Evolutionary conservation across 169 alveolate genomes (phyloP), one percentile per base, ranked within the genome.

Genomic region (Plasmodium relictum): DNA sequence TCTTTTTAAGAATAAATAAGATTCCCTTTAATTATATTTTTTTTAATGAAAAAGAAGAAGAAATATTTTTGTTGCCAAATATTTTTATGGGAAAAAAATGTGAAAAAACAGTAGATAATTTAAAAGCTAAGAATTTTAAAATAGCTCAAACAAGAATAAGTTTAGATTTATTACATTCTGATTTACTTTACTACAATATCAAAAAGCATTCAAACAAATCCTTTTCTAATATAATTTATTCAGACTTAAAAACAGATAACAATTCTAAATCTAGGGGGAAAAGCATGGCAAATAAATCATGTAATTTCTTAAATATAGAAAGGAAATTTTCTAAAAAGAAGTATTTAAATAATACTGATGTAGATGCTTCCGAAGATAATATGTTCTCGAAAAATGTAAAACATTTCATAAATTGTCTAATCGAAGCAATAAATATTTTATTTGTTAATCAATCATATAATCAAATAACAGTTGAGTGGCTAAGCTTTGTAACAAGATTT

Each of bases 401-500:
- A 1, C 87, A 86, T 69, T 86, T 86, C 71, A 86, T 50, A 20
- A 71, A 72, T 59, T 86, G 88, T 22, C 31, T 86, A 24, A 71
- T 72, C 24, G 92, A 72, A 42, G 86, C 92, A 42, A 86, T 86
- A 37, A 86, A 86, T 74, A 58, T 72, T 5, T 22, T 86, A 39
- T 86, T 70, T 63, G 74, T 86, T 58, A 86, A 86, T 71, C 88
- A 86, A 52, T 86, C 88, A 8, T 71, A 86, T 37, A 72, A 71
- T 54, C 65, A 72, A 44, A 86, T 86, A 86, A 58, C 74, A 12
- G 92, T 86, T 31, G 92, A 86, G 48, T 86, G 92, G 92, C 41
- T 86, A 10, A 86, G 92, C 52, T 86, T 86, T 63, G 69, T 86
- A 41, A 72, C 59, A 41, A 45, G 92, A 72, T 86, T 86, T 86